Evolutionary conservation across 805 yeast genomes (phyloP).

Genomic region (Sugiyamaella mastotermitis): DNA sequence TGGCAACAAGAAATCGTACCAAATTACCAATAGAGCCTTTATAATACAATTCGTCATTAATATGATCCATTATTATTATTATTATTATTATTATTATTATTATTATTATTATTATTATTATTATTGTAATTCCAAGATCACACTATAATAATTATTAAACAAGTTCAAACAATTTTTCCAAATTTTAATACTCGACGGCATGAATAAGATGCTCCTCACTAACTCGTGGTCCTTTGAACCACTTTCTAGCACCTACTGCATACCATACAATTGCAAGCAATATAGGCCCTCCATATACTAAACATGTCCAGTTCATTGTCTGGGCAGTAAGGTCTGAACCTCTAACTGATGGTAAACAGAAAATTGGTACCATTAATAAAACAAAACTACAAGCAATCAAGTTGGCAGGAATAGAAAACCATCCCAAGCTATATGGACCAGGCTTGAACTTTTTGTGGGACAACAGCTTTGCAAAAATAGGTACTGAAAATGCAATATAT

Average conservation of each 20-base stretch:
- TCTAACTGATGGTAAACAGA: no score
- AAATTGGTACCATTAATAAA: constrained; percentile 62
- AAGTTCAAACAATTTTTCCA: no score
- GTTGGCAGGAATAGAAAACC: constrained; percentile 21
- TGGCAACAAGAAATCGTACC: no score
- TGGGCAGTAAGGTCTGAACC: constrained; percentile 28
- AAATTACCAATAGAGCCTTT: no score
- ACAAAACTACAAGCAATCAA: constrained; percentile 44
- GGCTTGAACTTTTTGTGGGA: constrained; percentile 17
- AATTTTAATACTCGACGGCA: no score
- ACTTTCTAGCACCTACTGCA: constrained; percentile 44
- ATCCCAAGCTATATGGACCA: constrained; percentile 20
- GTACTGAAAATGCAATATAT: constrained; percentile 70
- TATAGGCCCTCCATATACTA: constrained; percentile 60
- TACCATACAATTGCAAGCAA: constrained; percentile 46
- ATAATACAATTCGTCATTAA: no score
- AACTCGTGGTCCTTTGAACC: constrained; percentile 63
- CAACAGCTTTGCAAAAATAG: constrained; percentile 35
- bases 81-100: no score
- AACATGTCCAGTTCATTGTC: constrained; percentile 66
- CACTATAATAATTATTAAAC: no score
- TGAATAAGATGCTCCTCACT: no score
- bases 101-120: no score
- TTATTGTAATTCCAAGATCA: no score
- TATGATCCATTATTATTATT: no score